Base-by-base conservation (phyloP, 2,329 filamentous ascomycete species). In the Penicillium hesseltinei region DNA sequence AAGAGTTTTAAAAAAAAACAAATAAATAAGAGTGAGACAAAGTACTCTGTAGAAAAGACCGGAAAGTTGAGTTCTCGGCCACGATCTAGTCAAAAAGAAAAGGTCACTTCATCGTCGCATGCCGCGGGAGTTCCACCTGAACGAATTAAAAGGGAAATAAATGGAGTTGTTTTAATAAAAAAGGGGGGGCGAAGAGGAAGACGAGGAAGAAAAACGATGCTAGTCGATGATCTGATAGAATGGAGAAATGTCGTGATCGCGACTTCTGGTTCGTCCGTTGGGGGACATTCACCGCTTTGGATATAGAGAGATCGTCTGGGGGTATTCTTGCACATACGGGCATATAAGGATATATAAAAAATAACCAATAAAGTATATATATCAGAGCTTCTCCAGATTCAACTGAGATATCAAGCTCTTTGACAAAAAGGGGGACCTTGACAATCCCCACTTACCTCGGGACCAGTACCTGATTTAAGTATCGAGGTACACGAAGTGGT, bases 181-280 rank as follows among this genome's bases (percentile, higher is more conserved):
- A 51, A 56, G 19, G 47, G 49, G 55, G 49, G 43, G 15, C 7
- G 27, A 56, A 47, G 38, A 48, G 49, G 44, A 57, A 54, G 43
- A 40, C 23, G 38, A 45, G 29, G 52, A 48, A 44, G 44, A n/a
- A 43, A 46, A 59, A 40, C 17, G 57, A 54, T 48, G 45, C 69
- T 71, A 66, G 64, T 60, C 61, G 71, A 75, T 75, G 73, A 73
- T 73, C 69, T 73, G 71, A 75, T 76, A 67, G 62, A 71, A 74
- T 74, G 73, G 71, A 70, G 71, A 75, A 74, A 76, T 76, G 73
- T 75, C 73, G 73, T 74, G 71, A 76, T 75, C 70, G 71, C 65
- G 45, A 27, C 19, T 45, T 64, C 56, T 71, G 66, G 63, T 73
- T 69, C 59, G 71, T 63, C 68, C 53, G 65, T 65, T 42, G 23